Evolutionary conservation across 805 yeast genomes (phyloP), one percentile per base, ranked within the genome.

Genomic region (Zygosaccharomyces pseudorouxii): DNA sequence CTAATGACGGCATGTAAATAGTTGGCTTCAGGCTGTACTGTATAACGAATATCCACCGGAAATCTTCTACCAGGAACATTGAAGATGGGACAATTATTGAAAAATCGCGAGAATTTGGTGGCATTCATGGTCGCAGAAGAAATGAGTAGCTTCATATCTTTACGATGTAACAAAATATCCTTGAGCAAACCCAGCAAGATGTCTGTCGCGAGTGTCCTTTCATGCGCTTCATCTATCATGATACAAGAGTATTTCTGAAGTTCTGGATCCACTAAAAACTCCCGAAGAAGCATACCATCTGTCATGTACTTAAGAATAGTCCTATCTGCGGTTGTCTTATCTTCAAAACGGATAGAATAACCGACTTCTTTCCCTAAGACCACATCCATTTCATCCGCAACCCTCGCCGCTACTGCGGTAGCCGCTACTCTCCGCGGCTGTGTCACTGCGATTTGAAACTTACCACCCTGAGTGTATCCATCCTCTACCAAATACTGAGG

Each of bases 401-500:
- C 98, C 59, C 99, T 78, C 2, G 84, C 67, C 0, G 99, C 97
- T 42, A 89, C 96, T 42, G 88, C 83, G 45, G 81, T 85, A 0
- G 98, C 98, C 0, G 98, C 98, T 7, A 92, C 97, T 60, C 98
- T 75, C 59, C 98, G 78, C 0, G 98, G 98, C 65, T 90, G 97
- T 0, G 97, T 90, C 58, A 96, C 88, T 1, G 89, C 96, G 4
- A 90, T 75, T 52, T 71, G 80, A 54, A 65, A 79, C 33, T 86
- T 71, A 0, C 79, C 78, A 31, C 68, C 64, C 31, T 72, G 58
- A 1, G 89, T 76, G 57, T 82, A 89, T 0, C 96, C 96, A 19
- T 85, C 90, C 58, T 89, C 96, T 49, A 80, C 78, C 10, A 90
- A 69, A 60, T 82, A 90, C 59, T 90, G 97, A 0, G 97, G 97